These are phyloP conservation scores for Plasmodium inui DNA, from an alignment of 169 alveolate species.

Conservation along the genomic window DNA sequence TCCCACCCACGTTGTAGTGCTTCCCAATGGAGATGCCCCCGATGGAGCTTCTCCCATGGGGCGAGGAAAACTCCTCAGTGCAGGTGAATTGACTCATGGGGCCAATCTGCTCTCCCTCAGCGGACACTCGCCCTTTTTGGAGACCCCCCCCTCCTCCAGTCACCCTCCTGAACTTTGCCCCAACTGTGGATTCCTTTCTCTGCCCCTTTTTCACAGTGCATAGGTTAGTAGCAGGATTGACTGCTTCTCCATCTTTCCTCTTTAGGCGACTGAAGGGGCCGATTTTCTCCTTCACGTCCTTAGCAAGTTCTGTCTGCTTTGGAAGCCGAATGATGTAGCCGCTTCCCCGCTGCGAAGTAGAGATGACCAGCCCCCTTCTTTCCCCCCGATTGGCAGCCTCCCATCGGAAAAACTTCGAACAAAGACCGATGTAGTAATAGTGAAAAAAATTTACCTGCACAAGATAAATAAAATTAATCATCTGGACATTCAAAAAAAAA, in stretches of 20 bases:
- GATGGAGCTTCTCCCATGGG: neutral
- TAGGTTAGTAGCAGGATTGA: neutral
- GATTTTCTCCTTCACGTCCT: neutral
- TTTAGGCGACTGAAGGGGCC: neutral
- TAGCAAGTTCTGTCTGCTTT: neutral
- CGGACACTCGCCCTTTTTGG: neutral
- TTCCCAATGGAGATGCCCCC: neutral
- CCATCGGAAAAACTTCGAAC: neutral
- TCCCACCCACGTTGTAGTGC: neutral
- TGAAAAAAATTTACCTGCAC: conserved; percentile 52
- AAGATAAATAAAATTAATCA: conserved; percentile 49
- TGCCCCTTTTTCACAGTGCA: neutral
- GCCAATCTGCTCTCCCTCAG: neutral
- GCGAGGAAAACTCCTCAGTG: neutral
- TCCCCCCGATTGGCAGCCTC: neutral
- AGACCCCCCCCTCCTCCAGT: neutral
- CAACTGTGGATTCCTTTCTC: neutral
- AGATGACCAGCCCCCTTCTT: neutral
- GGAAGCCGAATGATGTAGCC: neutral
- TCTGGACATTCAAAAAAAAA: conserved; percentile 57
- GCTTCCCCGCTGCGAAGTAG: neutral
- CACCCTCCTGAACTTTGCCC: neutral
- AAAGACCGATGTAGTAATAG: conserved; percentile 29
- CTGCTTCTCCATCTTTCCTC: neutral
- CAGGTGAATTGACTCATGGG: neutral